A percentile compares a stretch with the other conserved stretches of the same genome.
Evolutionary conservation across 345 rosid genomes (phyloP).

Genomic region (Euphorbia pulcherrima): DNA sequence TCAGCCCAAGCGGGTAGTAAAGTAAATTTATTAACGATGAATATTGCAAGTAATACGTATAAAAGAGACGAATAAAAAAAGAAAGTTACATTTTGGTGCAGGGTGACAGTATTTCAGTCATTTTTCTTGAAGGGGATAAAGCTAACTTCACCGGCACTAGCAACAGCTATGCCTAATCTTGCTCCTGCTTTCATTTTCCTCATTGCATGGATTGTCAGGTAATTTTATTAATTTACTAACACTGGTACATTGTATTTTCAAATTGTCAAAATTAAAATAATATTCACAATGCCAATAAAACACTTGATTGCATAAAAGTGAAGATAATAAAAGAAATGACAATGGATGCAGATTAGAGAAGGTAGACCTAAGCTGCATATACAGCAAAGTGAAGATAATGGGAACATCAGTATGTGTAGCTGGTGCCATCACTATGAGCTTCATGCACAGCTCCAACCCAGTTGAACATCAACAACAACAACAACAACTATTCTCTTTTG

Average conservation of each 20-base stretch:
- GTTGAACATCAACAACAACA: conserved; percentile 1
- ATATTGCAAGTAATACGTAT: too few relatives aligned
- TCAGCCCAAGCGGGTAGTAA: too few relatives aligned
- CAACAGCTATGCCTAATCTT: conserved; percentile 97
- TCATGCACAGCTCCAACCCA: conserved; percentile 59
- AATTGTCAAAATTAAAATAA: too few relatives aligned
- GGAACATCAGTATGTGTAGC: conserved; percentile 75
- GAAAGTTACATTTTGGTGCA: conserved; percentile 17
- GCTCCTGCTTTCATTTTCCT: conserved; percentile 81
- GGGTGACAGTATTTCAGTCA: conserved; percentile 75
- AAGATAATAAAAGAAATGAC: too few relatives aligned
- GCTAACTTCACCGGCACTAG: conserved; percentile 83
- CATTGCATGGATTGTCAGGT: conserved; percentile 83
- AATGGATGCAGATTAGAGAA: conserved; percentile 70
- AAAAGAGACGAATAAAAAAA: too few relatives aligned
- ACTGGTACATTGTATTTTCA: too few relatives aligned
- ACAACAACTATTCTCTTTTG: conserved; percentile 24
- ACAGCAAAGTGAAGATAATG: conserved; percentile 72
- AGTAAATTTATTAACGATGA: too few relatives aligned
- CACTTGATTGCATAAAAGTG: too few relatives aligned
- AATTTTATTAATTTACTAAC: too few relatives aligned
- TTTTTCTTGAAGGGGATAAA: conserved; percentile 70
- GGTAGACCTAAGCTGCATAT: conserved; percentile 55
- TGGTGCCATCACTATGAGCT: conserved; percentile 75
- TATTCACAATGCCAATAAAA: too few relatives aligned